Conservation (phyloP, 2,329 filamentous ascomycete species). For the Penicillium sp. region DNA sequence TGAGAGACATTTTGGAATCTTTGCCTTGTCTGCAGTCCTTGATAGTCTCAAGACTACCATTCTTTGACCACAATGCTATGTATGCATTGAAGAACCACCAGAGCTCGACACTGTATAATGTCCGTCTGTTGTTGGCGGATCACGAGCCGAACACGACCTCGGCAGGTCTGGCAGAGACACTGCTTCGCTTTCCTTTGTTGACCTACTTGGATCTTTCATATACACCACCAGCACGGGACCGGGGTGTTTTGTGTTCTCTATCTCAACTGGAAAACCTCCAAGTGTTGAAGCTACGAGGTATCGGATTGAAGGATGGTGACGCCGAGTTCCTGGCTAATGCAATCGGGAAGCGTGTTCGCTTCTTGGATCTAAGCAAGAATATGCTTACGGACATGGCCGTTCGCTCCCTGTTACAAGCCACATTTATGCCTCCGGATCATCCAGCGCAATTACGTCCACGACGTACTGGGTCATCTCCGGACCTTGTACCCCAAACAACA, state of each 20-base stretch:
- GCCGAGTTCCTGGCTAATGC: conserved; percentile 50
- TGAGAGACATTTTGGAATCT: conserved; percentile 55
- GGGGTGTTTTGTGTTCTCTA: conserved; percentile 47
- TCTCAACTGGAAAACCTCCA: conserved; percentile 49
- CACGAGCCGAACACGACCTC: conserved; percentile 57
- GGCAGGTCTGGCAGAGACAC: conserved; percentile 48
- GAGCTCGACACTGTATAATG: conserved; percentile 36
- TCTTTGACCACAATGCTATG: conserved; percentile 59
- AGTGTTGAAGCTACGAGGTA: conserved; percentile 53
- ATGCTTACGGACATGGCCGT: conserved; percentile 54
- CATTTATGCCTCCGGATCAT: conserved; percentile 37
- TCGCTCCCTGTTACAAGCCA: conserved; percentile 49
- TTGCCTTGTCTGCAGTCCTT: conserved; percentile 57
- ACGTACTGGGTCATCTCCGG: conserved; percentile 6
- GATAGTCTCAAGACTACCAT: conserved; percentile 55
- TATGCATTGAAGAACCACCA: conserved; percentile 43
- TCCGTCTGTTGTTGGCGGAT: conserved; percentile 55
- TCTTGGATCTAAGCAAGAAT: conserved; percentile 56
- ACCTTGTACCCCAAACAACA: conserved; percentile 9
- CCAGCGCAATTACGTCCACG: not conserved
- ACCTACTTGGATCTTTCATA: conserved; percentile 57
- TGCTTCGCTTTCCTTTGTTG: conserved; percentile 52
- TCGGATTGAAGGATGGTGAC: conserved; percentile 52
- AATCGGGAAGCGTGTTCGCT: conserved; percentile 51
- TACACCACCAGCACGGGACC: conserved; percentile 48